Evolutionary conservation across 2,329 filamentous ascomycete genomes (phyloP).

Genomic region (Aspergillus sp.): DNA sequence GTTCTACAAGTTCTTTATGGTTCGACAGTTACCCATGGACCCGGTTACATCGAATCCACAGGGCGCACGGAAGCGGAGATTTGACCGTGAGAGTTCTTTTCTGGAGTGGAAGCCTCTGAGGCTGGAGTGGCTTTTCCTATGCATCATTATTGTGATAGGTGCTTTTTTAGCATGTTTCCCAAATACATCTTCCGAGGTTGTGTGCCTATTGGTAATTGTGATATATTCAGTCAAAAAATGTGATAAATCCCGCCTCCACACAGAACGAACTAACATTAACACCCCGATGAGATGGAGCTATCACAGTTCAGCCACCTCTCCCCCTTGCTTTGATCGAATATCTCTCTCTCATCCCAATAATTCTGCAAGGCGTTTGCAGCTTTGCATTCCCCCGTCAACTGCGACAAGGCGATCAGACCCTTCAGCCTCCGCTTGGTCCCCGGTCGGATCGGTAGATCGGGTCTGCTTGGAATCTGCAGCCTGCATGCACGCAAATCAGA

Average conservation of each 20-base stretch:
- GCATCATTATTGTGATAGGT: neutral
- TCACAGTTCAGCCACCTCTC: constrained; percentile 4
- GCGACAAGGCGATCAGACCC: constrained; percentile 20
- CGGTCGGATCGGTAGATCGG: constrained; percentile 16
- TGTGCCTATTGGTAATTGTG: neutral
- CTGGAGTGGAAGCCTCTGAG: neutral
- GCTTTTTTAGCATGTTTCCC: neutral
- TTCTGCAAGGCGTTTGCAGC: constrained; percentile 13
- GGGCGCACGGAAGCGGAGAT: neutral
- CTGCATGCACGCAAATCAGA: constrained; percentile 9
- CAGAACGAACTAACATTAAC: neutral
- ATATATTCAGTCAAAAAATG: constrained; percentile 2
- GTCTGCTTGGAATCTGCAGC: constrained; percentile 4
- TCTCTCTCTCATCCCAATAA: constrained; percentile 8
- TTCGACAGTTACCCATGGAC: neutral
- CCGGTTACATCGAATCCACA: neutral
- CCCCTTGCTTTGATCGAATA: constrained; percentile 7
- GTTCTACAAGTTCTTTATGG: neutral
- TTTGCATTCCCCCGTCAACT: neutral
- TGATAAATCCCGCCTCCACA: neutral
- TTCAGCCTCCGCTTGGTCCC: constrained; percentile 12
- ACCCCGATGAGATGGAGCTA: neutral
- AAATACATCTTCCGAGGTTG: neutral
- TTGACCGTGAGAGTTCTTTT: neutral
- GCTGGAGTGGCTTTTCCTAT: neutral